A percentile compares a stretch with the other conserved stretches of the same genome.
Conservation (phyloP, 306 rosid species). For the Corylus avellana region DNA sequence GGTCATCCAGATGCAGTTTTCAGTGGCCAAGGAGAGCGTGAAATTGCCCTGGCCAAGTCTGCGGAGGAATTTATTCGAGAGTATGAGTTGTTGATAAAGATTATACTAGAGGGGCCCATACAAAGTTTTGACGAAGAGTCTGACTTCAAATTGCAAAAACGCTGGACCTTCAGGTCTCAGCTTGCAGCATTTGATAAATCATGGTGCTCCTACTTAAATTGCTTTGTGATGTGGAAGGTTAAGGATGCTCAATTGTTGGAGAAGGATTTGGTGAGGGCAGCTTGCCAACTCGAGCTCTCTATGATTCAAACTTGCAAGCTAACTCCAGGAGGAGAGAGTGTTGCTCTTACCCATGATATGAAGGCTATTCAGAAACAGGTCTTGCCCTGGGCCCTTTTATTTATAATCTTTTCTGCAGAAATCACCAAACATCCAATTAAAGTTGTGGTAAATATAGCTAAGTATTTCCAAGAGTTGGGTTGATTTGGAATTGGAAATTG, state of each 20-base stretch:
- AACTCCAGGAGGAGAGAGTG: slow-evolving; percentile 60
- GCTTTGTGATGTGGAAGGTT: slow-evolving; percentile 89
- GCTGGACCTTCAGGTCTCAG: slow-evolving; percentile 79
- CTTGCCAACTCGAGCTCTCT: slow-evolving; percentile 94
- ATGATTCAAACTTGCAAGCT: slow-evolving; percentile 94
- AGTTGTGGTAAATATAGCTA: neutral
- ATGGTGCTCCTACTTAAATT: slow-evolving; percentile 90
- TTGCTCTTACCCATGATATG: slow-evolving; percentile 77
- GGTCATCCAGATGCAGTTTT: slow-evolving; percentile 89
- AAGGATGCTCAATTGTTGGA: slow-evolving; percentile 84
- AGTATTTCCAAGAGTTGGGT: neutral
- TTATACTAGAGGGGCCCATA: slow-evolving; percentile 69
- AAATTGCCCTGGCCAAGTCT: slow-evolving; percentile 70
- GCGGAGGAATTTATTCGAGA: slow-evolving; percentile 70
- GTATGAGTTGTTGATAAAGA: slow-evolving; percentile 69
- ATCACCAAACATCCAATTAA: neutral
- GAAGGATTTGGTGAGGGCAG: slow-evolving; percentile 95
- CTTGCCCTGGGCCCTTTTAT: slow-evolving; percentile 20
- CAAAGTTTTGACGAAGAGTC: slow-evolving; percentile 61
- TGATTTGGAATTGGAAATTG: neutral
- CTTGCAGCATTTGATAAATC: slow-evolving; percentile 85
- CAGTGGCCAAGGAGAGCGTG: slow-evolving; percentile 78
- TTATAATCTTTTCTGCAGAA: slow-evolving; percentile 10
- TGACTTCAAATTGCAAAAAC: slow-evolving; percentile 45
- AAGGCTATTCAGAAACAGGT: slow-evolving; percentile 95